These are phyloP conservation scores for Aureobasidium sp. DNA, from an alignment of 2,329 filamentous ascomycete species.

Conservation along the genomic window DNA sequence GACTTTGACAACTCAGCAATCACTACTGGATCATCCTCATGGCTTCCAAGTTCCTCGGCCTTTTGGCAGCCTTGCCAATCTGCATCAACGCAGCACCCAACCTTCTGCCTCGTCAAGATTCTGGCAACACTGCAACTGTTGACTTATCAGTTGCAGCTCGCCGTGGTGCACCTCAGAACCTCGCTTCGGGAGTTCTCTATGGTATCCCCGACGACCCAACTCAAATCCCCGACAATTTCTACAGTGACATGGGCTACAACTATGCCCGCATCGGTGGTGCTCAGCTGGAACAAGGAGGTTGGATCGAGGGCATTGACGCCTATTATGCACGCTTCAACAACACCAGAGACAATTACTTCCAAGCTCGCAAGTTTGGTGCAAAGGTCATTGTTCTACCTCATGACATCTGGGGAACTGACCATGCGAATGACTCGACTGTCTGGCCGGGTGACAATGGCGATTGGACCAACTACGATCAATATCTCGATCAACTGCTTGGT, in stretches of 20 bases:
- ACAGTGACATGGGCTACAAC: slow-evolving; percentile 36
- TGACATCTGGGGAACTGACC: slow-evolving; percentile 25
- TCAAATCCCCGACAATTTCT: slow-evolving; percentile 36
- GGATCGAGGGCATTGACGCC: slow-evolving; percentile 31
- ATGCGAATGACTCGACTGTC: slow-evolving; percentile 19
- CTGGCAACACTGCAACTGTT: background rate
- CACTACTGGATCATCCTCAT: background rate
- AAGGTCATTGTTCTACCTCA: slow-evolving; percentile 22
- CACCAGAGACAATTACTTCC: slow-evolving; percentile 40
- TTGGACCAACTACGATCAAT: slow-evolving; percentile 41
- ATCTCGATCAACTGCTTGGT: slow-evolving; percentile 34
- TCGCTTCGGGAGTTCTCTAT: slow-evolving; percentile 39
- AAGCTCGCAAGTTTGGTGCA: slow-evolving; percentile 30
- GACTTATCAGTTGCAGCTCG: slow-evolving; percentile 3
- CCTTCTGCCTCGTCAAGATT: background rate
- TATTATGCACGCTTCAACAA: slow-evolving; percentile 37
- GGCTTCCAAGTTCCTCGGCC: background rate
- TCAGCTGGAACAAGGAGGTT: slow-evolving; percentile 34
- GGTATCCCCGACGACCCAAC: slow-evolving; percentile 35
- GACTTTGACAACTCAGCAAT: no score
- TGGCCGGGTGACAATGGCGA: slow-evolving; percentile 47
- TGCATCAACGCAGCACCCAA: background rate
- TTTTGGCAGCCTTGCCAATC: background rate
- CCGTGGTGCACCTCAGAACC: slow-evolving; percentile 28
- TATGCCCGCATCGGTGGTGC: slow-evolving; percentile 38